Percentiles rank a stretch among this genome's conserved stretches.
Evolutionary conservation across 495 filamentous ascomycete genomes (phyloP).

Genomic region (Amniculicola lignicola): DNA sequence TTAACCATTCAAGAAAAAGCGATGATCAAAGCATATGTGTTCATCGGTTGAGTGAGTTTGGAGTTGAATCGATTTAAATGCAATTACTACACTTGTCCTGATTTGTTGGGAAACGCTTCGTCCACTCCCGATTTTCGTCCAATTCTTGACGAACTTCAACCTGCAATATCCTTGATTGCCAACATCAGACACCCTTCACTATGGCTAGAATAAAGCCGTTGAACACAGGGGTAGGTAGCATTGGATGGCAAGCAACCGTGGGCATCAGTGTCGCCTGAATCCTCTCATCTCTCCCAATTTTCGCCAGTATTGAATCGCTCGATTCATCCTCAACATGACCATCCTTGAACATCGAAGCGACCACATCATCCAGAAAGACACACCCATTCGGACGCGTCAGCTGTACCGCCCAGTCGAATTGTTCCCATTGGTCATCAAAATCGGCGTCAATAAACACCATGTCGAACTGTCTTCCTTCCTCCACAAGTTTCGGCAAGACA

Average conservation of each 20-base stretch:
- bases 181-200: constrained; percentile 4
- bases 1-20: too few species aligned
- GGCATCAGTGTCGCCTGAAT: constrained; percentile 4
- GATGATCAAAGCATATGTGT: too few species aligned
- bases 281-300: too few species aligned
- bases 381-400: constrained; percentile 41
- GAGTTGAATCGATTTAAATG: too few species aligned
- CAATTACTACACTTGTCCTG: too few species aligned
- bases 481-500: constrained; percentile 43
- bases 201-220: constrained; percentile 7
- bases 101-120: too few species aligned
- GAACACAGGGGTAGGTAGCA: constrained; percentile 5
- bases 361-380: constrained; percentile 48
- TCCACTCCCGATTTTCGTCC: too few species aligned
- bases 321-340: background rate
- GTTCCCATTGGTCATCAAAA: constrained; percentile 48
- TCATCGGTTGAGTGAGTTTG: too few species aligned
- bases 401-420: constrained; percentile 48
- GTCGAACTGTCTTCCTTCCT: constrained; percentile 47
- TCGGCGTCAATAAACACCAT: constrained; percentile 55
- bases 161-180: too few species aligned
- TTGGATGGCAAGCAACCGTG: background rate
- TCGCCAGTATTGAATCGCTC: too few species aligned
- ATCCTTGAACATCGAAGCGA: constrained; percentile 26
- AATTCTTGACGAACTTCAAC: too few species aligned